Evolutionary conservation across 2,329 filamentous ascomycete genomes (phyloP), one percentile per base, ranked within the genome.

Genomic region (Pestalotiopsis sp.): DNA sequence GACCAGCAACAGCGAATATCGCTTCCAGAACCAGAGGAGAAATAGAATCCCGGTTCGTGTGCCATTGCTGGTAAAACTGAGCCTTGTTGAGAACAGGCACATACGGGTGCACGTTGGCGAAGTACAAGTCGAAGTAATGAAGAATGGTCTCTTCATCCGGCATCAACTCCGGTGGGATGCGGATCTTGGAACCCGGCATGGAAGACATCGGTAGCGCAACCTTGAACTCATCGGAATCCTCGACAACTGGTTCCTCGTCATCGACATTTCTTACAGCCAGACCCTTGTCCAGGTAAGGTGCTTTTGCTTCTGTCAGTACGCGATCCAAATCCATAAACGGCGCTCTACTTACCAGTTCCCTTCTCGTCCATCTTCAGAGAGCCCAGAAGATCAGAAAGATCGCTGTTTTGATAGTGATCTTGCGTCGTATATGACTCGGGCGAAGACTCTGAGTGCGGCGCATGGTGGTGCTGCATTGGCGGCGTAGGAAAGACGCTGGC

Each of bases 91-190:
- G 83, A 3, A 98, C 94, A 0, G 95, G 95, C 2, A 97, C 91
- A 74, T 97, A 98, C 0, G 95, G 95, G 76, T 98, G 96, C 39
- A 98, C 92, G 73, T 98, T 91, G 41, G 87, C 84, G 79, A 98
- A 98, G 78, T 94, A 98, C 58, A 97, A 92, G 52, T 96, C 90
- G 78, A 98, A 97, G 77, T 96, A 97, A 45, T 92, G 88, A 76
- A 94, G 83, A 4, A 91, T 91, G 45, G 93, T 93, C 59, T 93
- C 91, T 39, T 98, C 94, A 38, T 92, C 88, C 1, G 95, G 95
- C 94, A 98, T 97, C 75, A 98, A 87, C 75, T 97, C 94, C 0
- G 92, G 93, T 0, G 95, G 96, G 70, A 98, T 97, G 45, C 94
- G 90, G 69, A 97, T 92, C 69, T 92, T 94, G 25, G 90, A 86